Evolutionary conservation across 1,284 basidiomycete species (phyloP), one percentile per base, ranked within the genome.

Genomic region (Rhodotorula sp.): DNA sequence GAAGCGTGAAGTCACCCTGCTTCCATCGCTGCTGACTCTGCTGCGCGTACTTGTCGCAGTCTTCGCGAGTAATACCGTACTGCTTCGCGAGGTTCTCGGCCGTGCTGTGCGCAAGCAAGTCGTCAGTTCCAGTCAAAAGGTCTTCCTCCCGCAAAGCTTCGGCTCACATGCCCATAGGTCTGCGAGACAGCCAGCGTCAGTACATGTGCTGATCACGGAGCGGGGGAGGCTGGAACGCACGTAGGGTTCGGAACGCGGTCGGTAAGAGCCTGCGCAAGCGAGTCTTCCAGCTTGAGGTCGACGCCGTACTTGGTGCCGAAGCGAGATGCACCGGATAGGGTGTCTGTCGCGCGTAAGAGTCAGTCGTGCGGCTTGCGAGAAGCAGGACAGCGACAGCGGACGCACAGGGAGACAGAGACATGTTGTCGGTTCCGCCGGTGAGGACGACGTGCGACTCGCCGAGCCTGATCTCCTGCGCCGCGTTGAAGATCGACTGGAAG

Each of bases 401-500:
- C 80, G 34, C 22, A 71, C 73, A 84, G 87, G 94, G 76, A 10
- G 94, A 91, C 76, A 95, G 90, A 78, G 91, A 94, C 95, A 99
- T 99, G 82, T 89, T 92, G 84, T 99, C 95, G 87, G 94, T 94
- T 69, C 95, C 95, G 76, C 95, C 96, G 61, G 94, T 94, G 52
- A 89, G 89, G 71, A 97, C 89, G 61, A 97, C 87, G 67, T 85
- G 86, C 76, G 89, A 87, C 79, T 95, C 89, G 64, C 95, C 96
- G 47, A 89, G 84, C 78, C 88, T 86, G 80, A 99, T 94, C 78
- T 87, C 87, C 83, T 98, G 94, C 50, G 92, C 86, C 64, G 92
- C 96, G 73, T 96, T 86, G 81, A 93, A 95, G 83, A 97, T 87
- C 52, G 92, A 85, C 83, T 99, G 97, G 85, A 99, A 85, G 65